Percentiles rank a stretch among this genome's conserved stretches.
Conservation (phyloP, 768 basidiomycete species). For the Leccinum longicurvipes region DNA sequence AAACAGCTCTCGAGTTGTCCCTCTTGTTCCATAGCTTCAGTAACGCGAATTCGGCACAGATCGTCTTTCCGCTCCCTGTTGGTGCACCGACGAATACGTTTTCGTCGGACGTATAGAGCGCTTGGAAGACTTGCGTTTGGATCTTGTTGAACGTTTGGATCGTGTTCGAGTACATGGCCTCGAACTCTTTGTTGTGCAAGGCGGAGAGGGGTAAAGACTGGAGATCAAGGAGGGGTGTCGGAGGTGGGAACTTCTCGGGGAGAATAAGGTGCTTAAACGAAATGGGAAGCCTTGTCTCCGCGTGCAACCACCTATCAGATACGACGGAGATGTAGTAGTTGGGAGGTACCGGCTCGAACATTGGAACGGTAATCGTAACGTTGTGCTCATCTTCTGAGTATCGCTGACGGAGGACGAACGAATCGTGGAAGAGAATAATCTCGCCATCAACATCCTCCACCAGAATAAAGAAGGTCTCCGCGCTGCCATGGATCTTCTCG, state of each 20-base stretch:
- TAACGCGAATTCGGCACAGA: slow-evolving; percentile 95
- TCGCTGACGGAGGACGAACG: slow-evolving; percentile 85
- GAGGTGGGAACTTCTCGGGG: slow-evolving; percentile 93
- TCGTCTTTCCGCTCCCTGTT: slow-evolving; percentile 95
- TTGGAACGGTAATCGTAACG: slow-evolving; percentile 91
- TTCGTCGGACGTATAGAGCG: slow-evolving; percentile 93
- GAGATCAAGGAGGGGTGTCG: slow-evolving; percentile 90
- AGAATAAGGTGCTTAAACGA: slow-evolving; percentile 98
- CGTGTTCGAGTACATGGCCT: slow-evolving; percentile 75
- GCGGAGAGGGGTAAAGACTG: slow-evolving; percentile 88
- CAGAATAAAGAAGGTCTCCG: slow-evolving; percentile 89
- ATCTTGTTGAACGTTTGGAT: slow-evolving; percentile 96
- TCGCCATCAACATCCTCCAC: slow-evolving; percentile 99
- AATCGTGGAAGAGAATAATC: slow-evolving; percentile 91
- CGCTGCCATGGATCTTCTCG: slow-evolving; percentile 83
- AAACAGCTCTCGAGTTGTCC: slow-evolving; percentile 81
- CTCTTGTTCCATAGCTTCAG: slow-evolving; percentile 91
- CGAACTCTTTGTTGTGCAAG: slow-evolving; percentile 90
- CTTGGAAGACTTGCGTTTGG: slow-evolving; percentile 98
- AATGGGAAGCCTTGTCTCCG: slow-evolving; percentile 91
- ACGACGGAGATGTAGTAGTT: slow-evolving; percentile 97
- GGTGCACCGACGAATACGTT: slow-evolving; percentile 97
- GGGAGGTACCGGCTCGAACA: slow-evolving; percentile 96
- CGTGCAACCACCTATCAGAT: slow-evolving; percentile 94
- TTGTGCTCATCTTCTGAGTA: slow-evolving; percentile 94